Conservation (phyloP, 306 rosid species). For the Casuarina cunninghamiana region DNA sequence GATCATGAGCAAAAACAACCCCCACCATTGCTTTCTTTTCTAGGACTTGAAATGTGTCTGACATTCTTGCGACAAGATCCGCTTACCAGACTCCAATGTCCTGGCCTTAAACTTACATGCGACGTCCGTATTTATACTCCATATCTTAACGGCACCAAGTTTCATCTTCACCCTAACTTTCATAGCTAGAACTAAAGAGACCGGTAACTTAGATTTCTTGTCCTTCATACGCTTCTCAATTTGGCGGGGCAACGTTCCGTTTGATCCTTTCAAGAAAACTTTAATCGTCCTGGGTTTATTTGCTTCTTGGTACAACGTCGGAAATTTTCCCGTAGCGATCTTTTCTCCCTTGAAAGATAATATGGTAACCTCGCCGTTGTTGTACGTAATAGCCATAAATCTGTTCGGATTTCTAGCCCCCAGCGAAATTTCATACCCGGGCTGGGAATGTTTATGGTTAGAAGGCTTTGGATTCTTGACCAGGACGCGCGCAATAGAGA, state of each 20-base stretch:
- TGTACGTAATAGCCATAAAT: constrained; percentile 14
- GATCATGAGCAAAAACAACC: neutral
- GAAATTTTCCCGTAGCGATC: constrained; percentile 41
- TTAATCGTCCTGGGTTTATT: neutral
- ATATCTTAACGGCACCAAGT: constrained; percentile 10
- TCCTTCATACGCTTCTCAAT: constrained; percentile 14
- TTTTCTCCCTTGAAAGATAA: neutral
- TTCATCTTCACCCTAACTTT: constrained; percentile 27
- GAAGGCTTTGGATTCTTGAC: constrained; percentile 1
- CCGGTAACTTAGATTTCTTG: neutral
- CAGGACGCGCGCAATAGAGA: constrained; percentile 13
- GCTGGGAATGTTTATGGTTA: neutral
- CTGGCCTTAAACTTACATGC: constrained; percentile 40
- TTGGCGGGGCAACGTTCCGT: constrained; percentile 3
- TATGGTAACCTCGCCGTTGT: neutral
- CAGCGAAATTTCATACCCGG: constrained; percentile 31
- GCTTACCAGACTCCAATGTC: neutral
- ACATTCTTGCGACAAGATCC: constrained; percentile 38
- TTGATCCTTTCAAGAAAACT: constrained; percentile 21
- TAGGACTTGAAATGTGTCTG: constrained; percentile 8
- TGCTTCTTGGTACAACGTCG: constrained; percentile 18
- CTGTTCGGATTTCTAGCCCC: constrained; percentile 35
- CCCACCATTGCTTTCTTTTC: neutral
- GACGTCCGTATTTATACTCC: constrained; percentile 35
- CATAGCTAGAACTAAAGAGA: constrained; percentile 30